phyloP scores from a whole-genome alignment of 2,329 filamentous ascomycete genomes.

The Reticulascus tulasneorum region DNA sequence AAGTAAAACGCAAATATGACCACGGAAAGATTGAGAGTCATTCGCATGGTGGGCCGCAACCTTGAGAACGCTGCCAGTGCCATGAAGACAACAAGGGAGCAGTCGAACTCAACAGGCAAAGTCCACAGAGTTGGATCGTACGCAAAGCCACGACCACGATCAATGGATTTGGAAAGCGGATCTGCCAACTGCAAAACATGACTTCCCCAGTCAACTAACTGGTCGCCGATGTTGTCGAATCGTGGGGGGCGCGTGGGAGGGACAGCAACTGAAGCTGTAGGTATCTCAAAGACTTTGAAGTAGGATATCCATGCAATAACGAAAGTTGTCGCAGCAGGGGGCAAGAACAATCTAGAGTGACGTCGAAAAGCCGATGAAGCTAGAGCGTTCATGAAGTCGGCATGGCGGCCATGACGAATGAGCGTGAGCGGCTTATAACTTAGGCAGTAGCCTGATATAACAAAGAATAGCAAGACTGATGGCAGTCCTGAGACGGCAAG shows the following conservation, averaged over 20 bases:
- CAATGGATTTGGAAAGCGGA: conserved; percentile 42
- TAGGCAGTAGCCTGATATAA: conserved; percentile 59
- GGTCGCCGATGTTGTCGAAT: conserved; percentile 26
- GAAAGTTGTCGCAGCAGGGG: conserved; percentile 45
- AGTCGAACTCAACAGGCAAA: conserved; percentile 57
- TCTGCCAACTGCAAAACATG: conserved; percentile 46
- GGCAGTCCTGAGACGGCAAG: conserved; percentile 51
- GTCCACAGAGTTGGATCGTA: conserved; percentile 61
- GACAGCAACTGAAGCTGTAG: neutral
- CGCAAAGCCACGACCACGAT: conserved; percentile 12
- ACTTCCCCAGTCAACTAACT: conserved; percentile 42
- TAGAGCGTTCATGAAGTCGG: conserved; percentile 39
- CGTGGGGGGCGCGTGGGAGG: neutral
- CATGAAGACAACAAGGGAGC: conserved; percentile 54
- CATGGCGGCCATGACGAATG: conserved; percentile 27
- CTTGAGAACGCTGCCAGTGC: conserved; percentile 45
- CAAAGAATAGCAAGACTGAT: conserved; percentile 58
- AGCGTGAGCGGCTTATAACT: conserved; percentile 49
- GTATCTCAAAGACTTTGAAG: conserved; percentile 29
- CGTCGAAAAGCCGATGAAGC: conserved; percentile 49
- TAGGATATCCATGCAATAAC: conserved; percentile 39
- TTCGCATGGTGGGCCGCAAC: conserved; percentile 37
- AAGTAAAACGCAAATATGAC: conserved; percentile 33
- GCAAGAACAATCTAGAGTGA: conserved; percentile 47
- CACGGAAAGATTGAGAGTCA: conserved; percentile 34